Evolutionary conservation across 192 early-diverging fungal species (phyloP).

Genomic region (Coemansia sp.): DNA sequence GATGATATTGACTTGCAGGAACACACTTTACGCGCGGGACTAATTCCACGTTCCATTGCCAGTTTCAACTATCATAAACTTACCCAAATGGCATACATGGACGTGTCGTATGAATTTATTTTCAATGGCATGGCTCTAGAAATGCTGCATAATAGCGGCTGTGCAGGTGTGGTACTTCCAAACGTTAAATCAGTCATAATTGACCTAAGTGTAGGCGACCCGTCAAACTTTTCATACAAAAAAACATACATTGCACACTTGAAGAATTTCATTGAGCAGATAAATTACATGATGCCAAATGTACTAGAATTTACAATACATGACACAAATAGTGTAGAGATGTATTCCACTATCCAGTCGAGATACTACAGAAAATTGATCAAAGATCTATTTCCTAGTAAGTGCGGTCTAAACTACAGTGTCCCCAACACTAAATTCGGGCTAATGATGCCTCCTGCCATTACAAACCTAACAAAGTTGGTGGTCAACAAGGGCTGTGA

Average conservation of each 20-base stretch:
- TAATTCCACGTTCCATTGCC: neutral
- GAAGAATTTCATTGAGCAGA: neutral
- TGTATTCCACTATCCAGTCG: neutral
- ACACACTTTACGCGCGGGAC: neutral
- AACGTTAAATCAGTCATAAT: neutral
- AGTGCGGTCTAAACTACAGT: neutral
- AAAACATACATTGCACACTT: neutral
- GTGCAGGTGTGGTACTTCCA: neutral
- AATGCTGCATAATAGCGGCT: neutral
- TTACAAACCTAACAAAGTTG: neutral
- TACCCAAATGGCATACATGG: neutral
- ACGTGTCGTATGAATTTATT: slow-evolving; percentile 3
- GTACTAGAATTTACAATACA: neutral
- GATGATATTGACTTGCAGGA: neutral
- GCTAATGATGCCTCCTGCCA: neutral
- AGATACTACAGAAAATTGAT: neutral
- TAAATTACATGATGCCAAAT: slow-evolving; percentile 1
- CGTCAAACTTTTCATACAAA: neutral
- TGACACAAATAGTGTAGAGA: neutral
- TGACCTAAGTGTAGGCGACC: neutral
- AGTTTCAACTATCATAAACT: neutral
- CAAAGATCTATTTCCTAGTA: neutral
- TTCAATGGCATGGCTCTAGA: neutral
- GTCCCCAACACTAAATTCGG: neutral
- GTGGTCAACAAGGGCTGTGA: neutral